Evolutionary conservation across 2,329 filamentous ascomycete species (phyloP).

Genomic region (Nemania sp.): DNA sequence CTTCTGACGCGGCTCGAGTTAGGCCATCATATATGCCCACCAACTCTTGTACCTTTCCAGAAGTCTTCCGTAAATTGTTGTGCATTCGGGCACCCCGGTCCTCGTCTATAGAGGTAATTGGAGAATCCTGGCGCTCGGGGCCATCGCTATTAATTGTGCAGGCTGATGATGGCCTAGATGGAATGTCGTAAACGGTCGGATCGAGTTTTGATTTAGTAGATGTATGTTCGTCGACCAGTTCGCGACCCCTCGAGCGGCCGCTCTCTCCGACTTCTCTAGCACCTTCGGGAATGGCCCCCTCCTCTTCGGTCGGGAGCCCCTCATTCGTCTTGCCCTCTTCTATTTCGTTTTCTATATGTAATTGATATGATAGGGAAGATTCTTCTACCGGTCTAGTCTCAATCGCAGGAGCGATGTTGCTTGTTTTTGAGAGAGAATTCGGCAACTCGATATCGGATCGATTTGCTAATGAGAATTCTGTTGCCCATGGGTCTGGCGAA

Average conservation of each 20-base stretch:
- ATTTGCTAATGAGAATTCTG: conserved; percentile 50
- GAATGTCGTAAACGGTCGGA: conserved; percentile 38
- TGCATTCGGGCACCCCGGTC: conserved; percentile 49
- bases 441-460: conserved; percentile 30
- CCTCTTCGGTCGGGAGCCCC: not conserved
- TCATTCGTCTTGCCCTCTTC: not conserved
- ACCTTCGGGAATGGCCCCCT: not conserved
- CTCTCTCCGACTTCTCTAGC: not conserved
- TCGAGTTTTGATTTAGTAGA: conserved; percentile 28
- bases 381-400: conserved; percentile 23
- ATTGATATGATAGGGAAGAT: not conserved
- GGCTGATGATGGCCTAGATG: conserved; percentile 48
- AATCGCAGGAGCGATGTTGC: conserved; percentile 16
- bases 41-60: conserved; percentile 62
- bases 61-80: conserved; percentile 49
- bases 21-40: conserved; percentile 65
- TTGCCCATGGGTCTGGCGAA: conserved; percentile 59
- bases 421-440: conserved; percentile 22
- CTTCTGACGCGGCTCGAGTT: conserved; percentile 47
- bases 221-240: conserved; percentile 15
- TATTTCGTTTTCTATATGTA: not conserved
- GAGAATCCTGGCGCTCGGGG: conserved; percentile 55
- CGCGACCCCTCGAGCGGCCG: not conserved
- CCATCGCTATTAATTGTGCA: conserved; percentile 47
- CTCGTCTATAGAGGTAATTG: conserved; percentile 61